Percentiles rank a stretch among this genome's conserved stretches.
phyloP scores from a whole-genome alignment of 768 basidiomycete species.

The Leccinum uliginosum region DNA sequence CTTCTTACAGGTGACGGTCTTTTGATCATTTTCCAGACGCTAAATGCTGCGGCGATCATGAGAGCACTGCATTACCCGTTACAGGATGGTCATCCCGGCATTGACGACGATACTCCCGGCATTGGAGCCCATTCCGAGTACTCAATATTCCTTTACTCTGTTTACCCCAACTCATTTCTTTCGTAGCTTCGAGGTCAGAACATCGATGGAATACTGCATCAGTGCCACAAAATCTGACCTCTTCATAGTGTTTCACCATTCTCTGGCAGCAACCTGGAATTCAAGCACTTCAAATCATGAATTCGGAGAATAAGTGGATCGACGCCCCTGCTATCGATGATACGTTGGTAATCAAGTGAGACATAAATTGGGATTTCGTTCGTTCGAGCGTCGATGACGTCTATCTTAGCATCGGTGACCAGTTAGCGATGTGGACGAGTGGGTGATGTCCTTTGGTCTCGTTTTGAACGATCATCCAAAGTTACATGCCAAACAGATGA shows the following conservation, averaged over 20 bases:
- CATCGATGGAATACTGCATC: background rate
- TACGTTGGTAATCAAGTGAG: constrained; percentile 84
- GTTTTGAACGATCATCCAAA: background rate
- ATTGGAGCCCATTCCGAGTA: constrained; percentile 79
- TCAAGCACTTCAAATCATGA: constrained; percentile 78
- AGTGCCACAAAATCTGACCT: background rate
- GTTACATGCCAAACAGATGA: constrained; percentile 49
- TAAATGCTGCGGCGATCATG: too few relatives aligned
- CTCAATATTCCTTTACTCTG: background rate
- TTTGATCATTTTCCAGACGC: too few relatives aligned
- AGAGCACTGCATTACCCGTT: constrained; percentile 25
- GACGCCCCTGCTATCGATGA: constrained; percentile 72
- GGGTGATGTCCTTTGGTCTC: constrained; percentile 13
- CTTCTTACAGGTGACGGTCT: too few relatives aligned
- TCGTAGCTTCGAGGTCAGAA: constrained; percentile 39
- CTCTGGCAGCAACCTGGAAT: constrained; percentile 75
- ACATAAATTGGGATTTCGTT: background rate
- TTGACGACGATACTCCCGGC: constrained; percentile 69
- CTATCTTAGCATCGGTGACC: constrained; percentile 68
- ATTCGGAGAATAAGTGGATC: constrained; percentile 75
- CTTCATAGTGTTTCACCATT: constrained; percentile 74
- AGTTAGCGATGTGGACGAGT: constrained; percentile 91
- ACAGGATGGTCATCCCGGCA: constrained; percentile 43
- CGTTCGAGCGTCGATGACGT: constrained; percentile 22
- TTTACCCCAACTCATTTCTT: background rate